Evolutionary conservation across 257 asterid species (phyloP).

Genomic region (Paraleonurus japonicus): DNA sequence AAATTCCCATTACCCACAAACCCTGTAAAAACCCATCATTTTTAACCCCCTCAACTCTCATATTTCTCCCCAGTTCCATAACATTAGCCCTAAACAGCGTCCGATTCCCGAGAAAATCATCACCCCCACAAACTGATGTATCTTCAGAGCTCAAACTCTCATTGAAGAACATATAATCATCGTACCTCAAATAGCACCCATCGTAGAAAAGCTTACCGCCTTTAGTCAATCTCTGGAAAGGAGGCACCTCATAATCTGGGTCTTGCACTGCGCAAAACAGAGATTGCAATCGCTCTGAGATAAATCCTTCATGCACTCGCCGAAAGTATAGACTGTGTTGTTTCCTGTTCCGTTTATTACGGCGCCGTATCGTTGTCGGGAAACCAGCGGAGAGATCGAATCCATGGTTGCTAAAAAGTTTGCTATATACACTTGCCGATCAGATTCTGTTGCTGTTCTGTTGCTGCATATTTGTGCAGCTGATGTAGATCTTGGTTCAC

Average conservation of each 20-base stretch:
- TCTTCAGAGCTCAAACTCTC: conserved; percentile 53
- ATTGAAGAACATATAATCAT: conserved; percentile 54
- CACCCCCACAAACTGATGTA: conserved; percentile 44
- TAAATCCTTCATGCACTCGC: conserved; percentile 66
- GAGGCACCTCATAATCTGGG: conserved; percentile 46
- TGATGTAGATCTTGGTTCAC: conserved; percentile 57
- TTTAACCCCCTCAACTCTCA: conserved; percentile 40
- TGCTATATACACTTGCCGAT: conserved; percentile 40
- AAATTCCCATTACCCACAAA: conserved; percentile 40
- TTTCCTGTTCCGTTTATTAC: conserved; percentile 49
- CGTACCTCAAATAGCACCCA: conserved; percentile 66
- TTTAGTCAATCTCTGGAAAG: conserved; percentile 43
- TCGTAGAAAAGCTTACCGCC: conserved; percentile 59
- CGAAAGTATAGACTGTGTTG: conserved; percentile 53
- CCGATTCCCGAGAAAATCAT: conserved; percentile 47
- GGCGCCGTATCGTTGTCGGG: conserved; percentile 38
- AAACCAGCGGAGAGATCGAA: conserved; percentile 35
- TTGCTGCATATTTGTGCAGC: conserved; percentile 55
- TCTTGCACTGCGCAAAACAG: conserved; percentile 60
- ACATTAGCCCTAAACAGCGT: conserved; percentile 41
- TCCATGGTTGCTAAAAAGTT: conserved; percentile 57
- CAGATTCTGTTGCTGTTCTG: conserved; percentile 39
- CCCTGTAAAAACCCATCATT: conserved; percentile 57
- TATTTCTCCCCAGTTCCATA: conserved; percentile 41
- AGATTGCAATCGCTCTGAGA: conserved; percentile 58